A percentile compares a stretch with the other conserved stretches of the same genome.
These are phyloP conservation scores for Aspergillus hiratsukae DNA, from an alignment of 2,329 filamentous ascomycete species.

Conservation along the genomic window DNA sequence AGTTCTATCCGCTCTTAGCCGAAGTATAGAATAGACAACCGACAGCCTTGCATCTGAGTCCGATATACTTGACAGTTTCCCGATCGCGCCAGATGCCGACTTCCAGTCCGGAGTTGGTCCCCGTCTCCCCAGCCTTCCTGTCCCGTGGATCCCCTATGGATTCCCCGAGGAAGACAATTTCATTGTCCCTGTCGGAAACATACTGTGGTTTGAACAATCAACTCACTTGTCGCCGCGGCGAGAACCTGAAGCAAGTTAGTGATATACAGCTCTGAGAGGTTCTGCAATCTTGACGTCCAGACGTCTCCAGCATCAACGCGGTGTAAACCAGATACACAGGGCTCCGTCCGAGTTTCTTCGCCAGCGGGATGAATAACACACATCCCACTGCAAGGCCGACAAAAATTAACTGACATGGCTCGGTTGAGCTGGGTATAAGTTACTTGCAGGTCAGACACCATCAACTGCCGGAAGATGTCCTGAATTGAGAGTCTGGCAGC, in stretches of 20 bases:
- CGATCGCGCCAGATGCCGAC: neutral
- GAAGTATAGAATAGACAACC: neutral
- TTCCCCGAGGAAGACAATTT: no score
- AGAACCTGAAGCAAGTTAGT: constrained; percentile 39
- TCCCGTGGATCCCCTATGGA: no score
- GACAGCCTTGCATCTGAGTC: neutral
- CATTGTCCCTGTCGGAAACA: constrained; percentile 7
- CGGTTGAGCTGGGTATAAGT: constrained; percentile 41
- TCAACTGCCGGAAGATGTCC: constrained; percentile 43
- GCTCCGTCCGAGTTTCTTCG: constrained; percentile 44
- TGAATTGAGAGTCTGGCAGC: constrained; percentile 35
- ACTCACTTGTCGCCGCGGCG: constrained; percentile 36
- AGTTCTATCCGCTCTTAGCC: neutral
- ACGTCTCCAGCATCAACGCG: constrained; percentile 31
- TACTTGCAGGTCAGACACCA: constrained; percentile 43
- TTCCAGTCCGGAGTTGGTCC: neutral
- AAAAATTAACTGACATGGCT: constrained; percentile 43
- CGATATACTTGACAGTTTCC: neutral
- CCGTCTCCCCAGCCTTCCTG: neutral
- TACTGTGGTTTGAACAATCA: constrained; percentile 38
- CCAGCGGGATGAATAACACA: constrained; percentile 45
- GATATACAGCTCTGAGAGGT: constrained; percentile 39
- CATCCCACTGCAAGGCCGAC: constrained; percentile 42
- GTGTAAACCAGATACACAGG: constrained; percentile 43
- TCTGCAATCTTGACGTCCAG: constrained; percentile 42